Evolutionary conservation across 148 eudicot species (phyloP).

Genomic region (Silene uniflora): DNA sequence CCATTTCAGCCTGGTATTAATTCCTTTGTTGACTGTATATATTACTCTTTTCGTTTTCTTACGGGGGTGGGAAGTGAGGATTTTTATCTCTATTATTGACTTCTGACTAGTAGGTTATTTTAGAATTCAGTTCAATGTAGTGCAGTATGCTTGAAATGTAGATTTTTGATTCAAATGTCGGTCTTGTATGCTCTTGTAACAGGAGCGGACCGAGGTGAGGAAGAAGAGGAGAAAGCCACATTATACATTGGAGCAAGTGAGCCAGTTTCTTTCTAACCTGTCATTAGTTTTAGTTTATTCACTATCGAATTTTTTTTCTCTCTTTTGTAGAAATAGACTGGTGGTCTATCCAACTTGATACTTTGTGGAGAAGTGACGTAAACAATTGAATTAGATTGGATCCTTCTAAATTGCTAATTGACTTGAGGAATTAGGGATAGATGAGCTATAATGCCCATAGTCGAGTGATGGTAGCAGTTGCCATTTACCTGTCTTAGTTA

Average conservation of each 20-base stretch:
- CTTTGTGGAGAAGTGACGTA: neutral
- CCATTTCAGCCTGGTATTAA: neutral
- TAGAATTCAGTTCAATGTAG: neutral
- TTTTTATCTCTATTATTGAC: neutral
- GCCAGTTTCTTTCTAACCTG: conserved; percentile 1
- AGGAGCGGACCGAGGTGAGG: conserved; percentile 80
- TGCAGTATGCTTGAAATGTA: neutral
- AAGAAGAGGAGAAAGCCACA: conserved; percentile 89
- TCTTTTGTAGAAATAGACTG: neutral
- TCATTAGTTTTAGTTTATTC: neutral
- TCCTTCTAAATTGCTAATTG: neutral
- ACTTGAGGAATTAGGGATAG: neutral
- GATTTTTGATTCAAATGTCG: neutral
- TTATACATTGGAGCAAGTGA: conserved; percentile 76
- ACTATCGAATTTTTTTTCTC: too few relatives aligned
- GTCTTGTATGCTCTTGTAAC: conserved; percentile 15
- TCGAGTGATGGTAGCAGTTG: neutral
- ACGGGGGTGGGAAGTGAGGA: neutral
- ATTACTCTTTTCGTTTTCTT: too few relatives aligned
- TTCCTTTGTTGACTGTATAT: neutral
- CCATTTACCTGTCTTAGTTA: neutral
- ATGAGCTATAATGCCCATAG: neutral
- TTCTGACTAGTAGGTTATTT: neutral
- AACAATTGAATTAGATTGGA: neutral
- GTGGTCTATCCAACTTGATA: neutral